These are phyloP conservation scores for Penicillium maclennaniae DNA, from an alignment of 495 filamentous ascomycete species.

Conservation along the genomic window DNA sequence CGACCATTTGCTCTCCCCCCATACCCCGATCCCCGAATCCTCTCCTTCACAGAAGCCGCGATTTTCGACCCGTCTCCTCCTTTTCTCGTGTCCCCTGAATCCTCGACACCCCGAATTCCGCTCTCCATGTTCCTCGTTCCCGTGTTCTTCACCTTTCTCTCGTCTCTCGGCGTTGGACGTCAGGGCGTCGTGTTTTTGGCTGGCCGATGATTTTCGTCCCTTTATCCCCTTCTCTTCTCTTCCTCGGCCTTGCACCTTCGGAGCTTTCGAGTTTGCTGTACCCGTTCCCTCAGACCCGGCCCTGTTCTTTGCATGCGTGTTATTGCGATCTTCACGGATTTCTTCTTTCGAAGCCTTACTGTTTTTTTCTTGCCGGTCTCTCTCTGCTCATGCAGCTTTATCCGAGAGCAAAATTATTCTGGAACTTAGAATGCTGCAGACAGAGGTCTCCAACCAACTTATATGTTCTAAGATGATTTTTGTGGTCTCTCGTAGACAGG, in stretches of 20 bases:
- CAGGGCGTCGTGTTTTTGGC: conserved; percentile 45
- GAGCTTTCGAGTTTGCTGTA: conserved; percentile 15
- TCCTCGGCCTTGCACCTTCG: background rate
- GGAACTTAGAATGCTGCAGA: conserved; percentile 20
- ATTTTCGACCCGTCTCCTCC: conserved; percentile 18
- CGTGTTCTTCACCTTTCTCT: conserved; percentile 28
- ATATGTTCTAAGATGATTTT: conserved; percentile 11
- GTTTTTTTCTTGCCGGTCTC: conserved; percentile 2
- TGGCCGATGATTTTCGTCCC: conserved; percentile 32
- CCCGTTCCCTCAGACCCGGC: conserved; percentile 1
- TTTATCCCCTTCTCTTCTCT: conserved; percentile 1
- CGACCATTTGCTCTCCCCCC: conserved; percentile 13
- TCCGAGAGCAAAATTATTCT: conserved; percentile 8
- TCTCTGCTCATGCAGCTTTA: background rate
- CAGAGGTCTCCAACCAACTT: conserved; percentile 15
- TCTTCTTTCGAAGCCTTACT: conserved; percentile 2
- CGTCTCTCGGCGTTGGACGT: conserved; percentile 48
- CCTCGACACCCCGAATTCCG: conserved; percentile 14
- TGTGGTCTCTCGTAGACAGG: background rate
- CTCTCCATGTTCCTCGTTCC: conserved; percentile 16
- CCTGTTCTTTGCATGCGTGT: background rate
- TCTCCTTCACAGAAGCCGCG: conserved; percentile 29
- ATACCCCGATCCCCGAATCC: conserved; percentile 20
- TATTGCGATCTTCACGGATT: conserved; percentile 2
- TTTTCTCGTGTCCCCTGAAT: conserved; percentile 1